Evolutionary conservation across 352 stramenopile genomes (phyloP), one percentile per base, ranked within the genome.

Genomic region (Phytopythium cucurbitacearum): DNA sequence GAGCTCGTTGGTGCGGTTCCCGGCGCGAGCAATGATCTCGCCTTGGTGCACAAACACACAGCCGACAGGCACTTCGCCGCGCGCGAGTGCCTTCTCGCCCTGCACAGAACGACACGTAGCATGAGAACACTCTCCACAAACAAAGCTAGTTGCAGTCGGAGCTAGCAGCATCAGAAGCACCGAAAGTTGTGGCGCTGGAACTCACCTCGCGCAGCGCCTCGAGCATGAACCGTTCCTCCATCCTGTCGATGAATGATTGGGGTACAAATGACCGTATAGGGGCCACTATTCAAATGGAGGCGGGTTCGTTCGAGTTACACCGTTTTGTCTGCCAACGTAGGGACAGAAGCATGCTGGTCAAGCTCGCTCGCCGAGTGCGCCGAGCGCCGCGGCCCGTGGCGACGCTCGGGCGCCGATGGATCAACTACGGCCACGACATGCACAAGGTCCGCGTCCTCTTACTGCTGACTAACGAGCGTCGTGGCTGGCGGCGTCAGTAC

Each of bases 61-160:
- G 11, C 89, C 91, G 36, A 98, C 91, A 1, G 91, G 89, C 28
- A 98, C 89, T 73, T 98, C 91, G 8, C 82, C 74, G 38, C 85
- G 67, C 34, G 51, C 61, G 51, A 96, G 58, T 5, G 90, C 91
- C 13, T 69, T 71, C 60, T 95, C 75, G 13, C 81, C 90, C 87
- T 96, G 51, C 7, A 38, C 50, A 37, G 58, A 21, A 15, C 40
- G 48, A 57, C 32, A 39, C 8, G 35, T 3, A 59, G 41, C n/a
- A 33, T 9, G 3, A 51, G 47, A 15, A 28, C 10, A 40, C 12
- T 35, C 40, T 5, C 8, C 15, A 12, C 34, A 21, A 15, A 16
- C 28, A 2, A 16, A 7, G 70, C 46, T 48, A 52, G 57, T 5
- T 60, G 45, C 5, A 15, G 15, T 36, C 10, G 4, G 5, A 3